Evolutionary conservation across 148 eudicot genomes (phyloP).

Genomic region (Rhododendron molle): DNA sequence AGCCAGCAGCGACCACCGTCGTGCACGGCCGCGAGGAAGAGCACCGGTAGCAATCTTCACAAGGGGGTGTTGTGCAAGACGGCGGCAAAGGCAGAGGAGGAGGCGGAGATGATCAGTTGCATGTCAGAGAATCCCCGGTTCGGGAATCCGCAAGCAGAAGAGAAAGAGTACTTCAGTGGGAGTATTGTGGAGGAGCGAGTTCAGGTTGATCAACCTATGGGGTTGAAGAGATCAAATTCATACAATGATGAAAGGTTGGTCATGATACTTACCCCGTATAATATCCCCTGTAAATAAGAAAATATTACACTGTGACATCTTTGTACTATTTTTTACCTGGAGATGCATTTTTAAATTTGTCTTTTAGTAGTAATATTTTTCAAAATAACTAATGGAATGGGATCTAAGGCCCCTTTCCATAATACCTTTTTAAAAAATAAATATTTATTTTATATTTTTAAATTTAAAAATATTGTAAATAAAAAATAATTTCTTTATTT

Average conservation of each 20-base stretch:
- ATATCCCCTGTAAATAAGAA: too few relatives aligned
- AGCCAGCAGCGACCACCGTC: slow-evolving; percentile 24
- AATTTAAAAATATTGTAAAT: too few relatives aligned
- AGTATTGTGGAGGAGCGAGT: slow-evolving; percentile 55
- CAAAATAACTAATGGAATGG: too few relatives aligned
- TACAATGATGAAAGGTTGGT: slow-evolving; percentile 76
- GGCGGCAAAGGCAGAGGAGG: slow-evolving; percentile 27
- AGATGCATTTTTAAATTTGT: too few relatives aligned
- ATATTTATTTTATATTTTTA: too few relatives aligned
- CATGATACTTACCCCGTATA: background rate
- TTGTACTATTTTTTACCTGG: too few relatives aligned
- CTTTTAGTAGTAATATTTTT: too few relatives aligned
- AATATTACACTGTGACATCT: too few relatives aligned
- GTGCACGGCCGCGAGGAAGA: slow-evolving; percentile 20
- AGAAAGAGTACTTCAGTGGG: slow-evolving; percentile 92
- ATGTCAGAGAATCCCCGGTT: slow-evolving; percentile 95
- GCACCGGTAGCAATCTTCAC: slow-evolving; percentile 25
- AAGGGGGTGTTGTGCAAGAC: slow-evolving; percentile 33
- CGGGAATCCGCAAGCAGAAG: slow-evolving; percentile 68
- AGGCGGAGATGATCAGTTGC: slow-evolving; percentile 53
- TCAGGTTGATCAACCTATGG: slow-evolving; percentile 17
- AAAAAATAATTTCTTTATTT: too few relatives aligned
- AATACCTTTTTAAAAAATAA: too few relatives aligned
- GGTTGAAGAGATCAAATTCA: slow-evolving; percentile 64
- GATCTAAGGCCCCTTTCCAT: too few relatives aligned